phyloP scores from a whole-genome alignment of 768 basidiomycete genomes.

The Gymnopilus junonius region DNA sequence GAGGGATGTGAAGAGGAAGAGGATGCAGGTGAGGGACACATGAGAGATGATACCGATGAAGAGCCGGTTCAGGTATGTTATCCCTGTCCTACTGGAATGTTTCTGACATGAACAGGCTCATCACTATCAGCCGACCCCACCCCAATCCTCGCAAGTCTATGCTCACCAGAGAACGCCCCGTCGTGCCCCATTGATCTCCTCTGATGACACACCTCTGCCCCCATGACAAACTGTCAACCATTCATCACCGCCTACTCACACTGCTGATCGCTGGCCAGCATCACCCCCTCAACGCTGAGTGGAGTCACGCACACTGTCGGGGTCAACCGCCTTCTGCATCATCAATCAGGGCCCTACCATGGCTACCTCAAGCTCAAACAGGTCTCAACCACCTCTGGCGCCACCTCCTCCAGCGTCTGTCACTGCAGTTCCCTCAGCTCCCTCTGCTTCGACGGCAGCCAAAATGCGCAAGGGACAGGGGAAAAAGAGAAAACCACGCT shows the following conservation, averaged over 20 bases:
- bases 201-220: too few relatives aligned
- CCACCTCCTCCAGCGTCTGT: neutral
- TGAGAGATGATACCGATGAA: neutral
- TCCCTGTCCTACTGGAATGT: slow-evolving; percentile 30
- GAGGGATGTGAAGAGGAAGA: too few relatives aligned
- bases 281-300: too few relatives aligned
- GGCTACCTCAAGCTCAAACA: neutral
- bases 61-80: neutral
- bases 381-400: neutral
- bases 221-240: neutral
- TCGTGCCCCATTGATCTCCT: too few relatives aligned
- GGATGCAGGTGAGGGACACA: neutral
- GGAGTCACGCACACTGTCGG: neutral
- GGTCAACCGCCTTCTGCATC: neutral
- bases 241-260: neutral
- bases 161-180: too few relatives aligned
- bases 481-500: too few relatives aligned
- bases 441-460: too few relatives aligned
- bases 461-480: too few relatives aligned
- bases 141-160: too few relatives aligned
- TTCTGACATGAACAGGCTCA: slow-evolving; percentile 25
- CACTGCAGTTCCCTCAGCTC: too few relatives aligned
- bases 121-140: too few relatives aligned
- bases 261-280: too few relatives aligned
- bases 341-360: neutral